These are phyloP conservation scores for Lenzites betulinus DNA, from an alignment of 768 basidiomycete genomes.

Conservation along the genomic window DNA sequence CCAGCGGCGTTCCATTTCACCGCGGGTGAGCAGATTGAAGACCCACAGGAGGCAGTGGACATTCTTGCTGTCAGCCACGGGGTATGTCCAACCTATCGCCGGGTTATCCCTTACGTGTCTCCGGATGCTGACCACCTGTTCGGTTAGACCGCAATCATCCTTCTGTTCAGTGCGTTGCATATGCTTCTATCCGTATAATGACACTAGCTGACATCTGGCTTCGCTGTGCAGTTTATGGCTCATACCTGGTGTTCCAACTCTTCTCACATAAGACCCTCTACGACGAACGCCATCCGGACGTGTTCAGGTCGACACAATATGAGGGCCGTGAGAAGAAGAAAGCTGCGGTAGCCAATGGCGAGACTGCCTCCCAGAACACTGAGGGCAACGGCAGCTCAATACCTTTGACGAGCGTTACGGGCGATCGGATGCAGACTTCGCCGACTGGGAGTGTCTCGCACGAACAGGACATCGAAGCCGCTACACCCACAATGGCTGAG, in stretches of 20 bases:
- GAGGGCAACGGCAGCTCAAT: slow-evolving; percentile 13
- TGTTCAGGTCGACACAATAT: slow-evolving; percentile 30
- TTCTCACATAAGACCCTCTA: slow-evolving; percentile 59
- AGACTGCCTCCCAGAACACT: background rate
- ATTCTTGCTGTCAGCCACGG: slow-evolving; percentile 56
- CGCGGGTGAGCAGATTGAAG: slow-evolving; percentile 28
- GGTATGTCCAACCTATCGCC: slow-evolving; percentile 33
- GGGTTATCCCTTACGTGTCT: background rate
- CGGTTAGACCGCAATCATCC: slow-evolving; percentile 49
- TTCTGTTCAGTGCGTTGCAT: slow-evolving; percentile 48
- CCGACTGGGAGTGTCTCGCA: background rate
- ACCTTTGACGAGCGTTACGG: background rate
- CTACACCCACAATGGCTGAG: slow-evolving; percentile 14
- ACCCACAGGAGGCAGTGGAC: slow-evolving; percentile 39
- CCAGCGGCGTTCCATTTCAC: slow-evolving; percentile 80
- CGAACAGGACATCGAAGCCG: slow-evolving; percentile 18
- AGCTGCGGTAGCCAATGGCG: background rate
- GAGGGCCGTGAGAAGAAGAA: slow-evolving; percentile 10
- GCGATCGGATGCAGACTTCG: slow-evolving; percentile 14
- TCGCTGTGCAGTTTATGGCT: slow-evolving; percentile 46
- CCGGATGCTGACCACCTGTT: background rate
- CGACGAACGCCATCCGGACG: slow-evolving; percentile 33
- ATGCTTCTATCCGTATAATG: background rate
- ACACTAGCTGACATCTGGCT: background rate
- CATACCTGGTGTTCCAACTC: slow-evolving; percentile 56